phyloP scores from a whole-genome alignment of 306 rosid species.

The Aeschynomene evenia region DNA sequence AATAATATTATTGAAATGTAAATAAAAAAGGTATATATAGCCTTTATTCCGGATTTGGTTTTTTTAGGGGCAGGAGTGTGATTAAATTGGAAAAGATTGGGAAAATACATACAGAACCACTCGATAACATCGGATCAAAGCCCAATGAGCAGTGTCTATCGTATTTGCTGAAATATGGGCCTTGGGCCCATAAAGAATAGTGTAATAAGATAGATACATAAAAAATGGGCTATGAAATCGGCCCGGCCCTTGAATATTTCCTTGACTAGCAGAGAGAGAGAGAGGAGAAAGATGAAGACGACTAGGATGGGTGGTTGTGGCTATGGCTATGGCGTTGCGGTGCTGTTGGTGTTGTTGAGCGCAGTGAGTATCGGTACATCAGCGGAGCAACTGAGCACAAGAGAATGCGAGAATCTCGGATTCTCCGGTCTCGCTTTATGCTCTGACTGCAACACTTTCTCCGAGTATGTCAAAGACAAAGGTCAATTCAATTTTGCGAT shows the following conservation, averaged over 20 bases:
- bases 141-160: too few species aligned
- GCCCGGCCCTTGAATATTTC: conserved; percentile 1
- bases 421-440: conserved; percentile 87
- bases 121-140: too few species aligned
- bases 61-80: too few species aligned
- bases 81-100: too few species aligned
- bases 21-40: too few species aligned
- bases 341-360: conserved; percentile 15
- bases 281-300: conserved; percentile 30
- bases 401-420: conserved; percentile 92
- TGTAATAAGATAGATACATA: background rate
- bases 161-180: background rate
- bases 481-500: conserved; percentile 43
- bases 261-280: background rate
- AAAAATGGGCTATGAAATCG: background rate
- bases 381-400: conserved; percentile 61
- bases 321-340: conserved; percentile 6
- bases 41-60: too few species aligned
- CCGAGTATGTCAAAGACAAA: conserved; percentile 91
- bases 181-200: background rate
- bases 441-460: conserved; percentile 80
- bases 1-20: too few species aligned
- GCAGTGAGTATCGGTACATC: conserved; percentile 26
- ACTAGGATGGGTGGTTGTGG: conserved; percentile 18
- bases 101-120: too few species aligned